phyloP scores from a whole-genome alignment of 2,329 filamentous ascomycete genomes.

The Zymoseptoria pseudotritici region DNA sequence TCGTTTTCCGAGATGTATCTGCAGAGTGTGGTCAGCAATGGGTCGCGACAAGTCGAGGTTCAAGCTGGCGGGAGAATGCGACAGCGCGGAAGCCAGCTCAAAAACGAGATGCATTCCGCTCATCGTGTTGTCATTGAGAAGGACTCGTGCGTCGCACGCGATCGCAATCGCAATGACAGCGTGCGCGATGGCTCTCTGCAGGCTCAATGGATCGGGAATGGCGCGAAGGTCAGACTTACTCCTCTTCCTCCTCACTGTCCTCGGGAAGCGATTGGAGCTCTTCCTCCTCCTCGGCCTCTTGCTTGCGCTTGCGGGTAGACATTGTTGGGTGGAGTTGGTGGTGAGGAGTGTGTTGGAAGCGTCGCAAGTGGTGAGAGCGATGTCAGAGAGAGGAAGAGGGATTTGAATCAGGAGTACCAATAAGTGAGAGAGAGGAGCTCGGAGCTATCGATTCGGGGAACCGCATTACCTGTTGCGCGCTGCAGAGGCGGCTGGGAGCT shows the following conservation, averaged over 20 bases:
- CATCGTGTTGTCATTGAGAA: not conserved
- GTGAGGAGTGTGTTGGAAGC: constrained; percentile 22
- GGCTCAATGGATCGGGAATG: not conserved
- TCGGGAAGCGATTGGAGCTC: constrained; percentile 38
- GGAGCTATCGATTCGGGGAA: not conserved
- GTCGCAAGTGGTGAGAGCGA: not conserved
- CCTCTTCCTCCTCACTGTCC: constrained; percentile 30
- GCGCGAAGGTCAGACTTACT: constrained; percentile 27
- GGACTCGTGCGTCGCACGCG: not conserved
- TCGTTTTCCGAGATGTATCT: constrained; percentile 11
- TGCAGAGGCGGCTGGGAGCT: not conserved
- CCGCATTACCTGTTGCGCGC: not conserved
- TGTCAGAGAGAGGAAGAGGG: not conserved
- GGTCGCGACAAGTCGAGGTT: not conserved
- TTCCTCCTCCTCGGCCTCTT: constrained; percentile 34
- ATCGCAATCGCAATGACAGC: not conserved
- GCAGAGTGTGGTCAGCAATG: not conserved
- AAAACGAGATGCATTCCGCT: not conserved
- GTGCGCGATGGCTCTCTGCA: not conserved
- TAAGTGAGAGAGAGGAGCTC: not conserved
- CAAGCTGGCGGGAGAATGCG: not conserved
- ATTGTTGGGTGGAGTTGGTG: constrained; percentile 18
- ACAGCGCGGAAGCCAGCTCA: not conserved
- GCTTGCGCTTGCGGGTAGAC: constrained; percentile 39
- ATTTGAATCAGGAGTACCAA: not conserved